A percentile compares a stretch with the other conserved stretches of the same genome.
phyloP scores from a whole-genome alignment of 2,329 filamentous ascomycete species.

The Cryphonectria parasitica region DNA sequence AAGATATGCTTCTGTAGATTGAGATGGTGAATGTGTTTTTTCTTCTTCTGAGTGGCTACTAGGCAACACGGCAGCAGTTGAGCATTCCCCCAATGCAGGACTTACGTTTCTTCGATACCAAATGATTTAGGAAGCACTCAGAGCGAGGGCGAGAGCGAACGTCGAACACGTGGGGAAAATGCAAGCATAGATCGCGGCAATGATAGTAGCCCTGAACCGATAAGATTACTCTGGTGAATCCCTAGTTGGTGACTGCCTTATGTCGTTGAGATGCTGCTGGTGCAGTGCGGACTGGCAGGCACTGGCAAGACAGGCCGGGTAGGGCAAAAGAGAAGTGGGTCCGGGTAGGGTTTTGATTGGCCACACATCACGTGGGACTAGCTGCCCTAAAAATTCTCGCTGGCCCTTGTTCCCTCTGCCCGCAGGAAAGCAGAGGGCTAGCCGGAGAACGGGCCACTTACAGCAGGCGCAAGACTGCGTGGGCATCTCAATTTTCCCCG shows the following conservation, averaged over 20 bases:
- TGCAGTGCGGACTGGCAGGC: not conserved
- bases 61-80: not conserved
- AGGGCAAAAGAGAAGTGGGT: conserved; percentile 9
- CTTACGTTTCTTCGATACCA: no score
- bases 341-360: not conserved
- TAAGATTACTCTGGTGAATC: not conserved
- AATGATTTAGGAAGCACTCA: no score
- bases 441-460: conserved; percentile 6
- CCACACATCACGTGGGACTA: conserved; percentile 11
- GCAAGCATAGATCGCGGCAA: no score
- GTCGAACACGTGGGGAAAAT: no score
- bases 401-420: conserved; percentile 5
- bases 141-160: no score
- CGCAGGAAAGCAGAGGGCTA: not conserved
- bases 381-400: conserved; percentile 19
- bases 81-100: no score
- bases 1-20: not conserved
- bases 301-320: not conserved
- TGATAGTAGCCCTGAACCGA: not conserved
- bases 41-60: not conserved
- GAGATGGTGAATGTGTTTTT: not conserved
- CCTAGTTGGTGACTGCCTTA: not conserved
- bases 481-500: conserved; percentile 24
- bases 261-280: not conserved
- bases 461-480: conserved; percentile 13